phyloP scores from a whole-genome alignment of 805 yeast genomes.

The Danielia oregonensis region DNA sequence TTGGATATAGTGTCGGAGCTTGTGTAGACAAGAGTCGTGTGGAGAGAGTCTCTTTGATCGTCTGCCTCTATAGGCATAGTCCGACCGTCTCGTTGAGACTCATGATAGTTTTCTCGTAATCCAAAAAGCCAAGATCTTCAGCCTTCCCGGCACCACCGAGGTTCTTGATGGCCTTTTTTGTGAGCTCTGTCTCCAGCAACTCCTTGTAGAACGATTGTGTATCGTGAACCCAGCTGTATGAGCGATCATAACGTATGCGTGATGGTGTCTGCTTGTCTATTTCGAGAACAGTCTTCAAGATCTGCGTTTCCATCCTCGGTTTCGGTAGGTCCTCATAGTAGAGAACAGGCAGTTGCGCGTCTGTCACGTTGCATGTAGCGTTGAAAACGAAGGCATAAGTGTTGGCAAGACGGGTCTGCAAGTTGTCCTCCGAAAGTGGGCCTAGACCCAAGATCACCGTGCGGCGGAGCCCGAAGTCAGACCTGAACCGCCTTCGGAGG shows the following conservation, averaged over 20 bases:
- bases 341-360: not conserved
- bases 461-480: constrained; percentile 11
- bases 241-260: constrained; percentile 7
- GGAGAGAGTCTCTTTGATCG: too few species aligned
- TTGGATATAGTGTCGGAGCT: not conserved
- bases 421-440: constrained; percentile 4
- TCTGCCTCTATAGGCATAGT: constrained; percentile 10
- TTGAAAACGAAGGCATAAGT: constrained; percentile 17
- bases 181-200: not conserved
- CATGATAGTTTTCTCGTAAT: constrained; percentile 13
- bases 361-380: constrained; percentile 9
- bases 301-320: constrained; percentile 6
- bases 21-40: constrained; percentile 3
- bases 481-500: constrained; percentile 22
- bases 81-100: constrained; percentile 10
- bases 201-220: constrained; percentile 5
- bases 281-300: constrained; percentile 11
- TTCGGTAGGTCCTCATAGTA: constrained; percentile 10
- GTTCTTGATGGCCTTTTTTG: constrained; percentile 5
- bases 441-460: constrained; percentile 4
- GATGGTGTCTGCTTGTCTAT: constrained; percentile 12
- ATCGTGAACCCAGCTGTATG: constrained; percentile 12
- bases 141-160: constrained; percentile 2
- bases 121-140: constrained; percentile 10
- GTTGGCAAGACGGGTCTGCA: constrained; percentile 11